Percentiles rank a stretch among this genome's conserved stretches.
These are phyloP conservation scores for Colletotrichum tropicale DNA, from an alignment of 2,329 filamentous ascomycete species.

Conservation along the genomic window DNA sequence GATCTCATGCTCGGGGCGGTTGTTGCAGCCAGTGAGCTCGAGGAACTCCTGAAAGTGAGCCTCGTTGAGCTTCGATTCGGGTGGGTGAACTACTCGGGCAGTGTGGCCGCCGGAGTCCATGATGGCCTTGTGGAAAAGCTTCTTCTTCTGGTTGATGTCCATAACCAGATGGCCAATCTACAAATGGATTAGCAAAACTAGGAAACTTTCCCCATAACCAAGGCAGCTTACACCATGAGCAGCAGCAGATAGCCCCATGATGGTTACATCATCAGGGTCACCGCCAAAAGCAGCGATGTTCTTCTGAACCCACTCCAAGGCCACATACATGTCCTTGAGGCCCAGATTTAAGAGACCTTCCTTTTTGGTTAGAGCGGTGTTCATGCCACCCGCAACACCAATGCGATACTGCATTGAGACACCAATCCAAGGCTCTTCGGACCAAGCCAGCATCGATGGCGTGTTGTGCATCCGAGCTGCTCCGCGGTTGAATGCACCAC, in stretches of 20 bases:
- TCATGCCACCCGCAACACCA: constrained; percentile 63
- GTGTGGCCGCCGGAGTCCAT: constrained; percentile 35
- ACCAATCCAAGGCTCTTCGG: constrained; percentile 49
- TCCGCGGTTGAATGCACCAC: constrained; percentile 35
- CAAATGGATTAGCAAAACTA: not conserved
- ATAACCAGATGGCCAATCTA: constrained; percentile 35
- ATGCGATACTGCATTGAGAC: constrained; percentile 53
- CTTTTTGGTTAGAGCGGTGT: constrained; percentile 52
- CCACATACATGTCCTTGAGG: constrained; percentile 51
- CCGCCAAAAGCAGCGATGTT: constrained; percentile 57
- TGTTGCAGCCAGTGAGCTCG: constrained; percentile 29
- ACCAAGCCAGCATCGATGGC: constrained; percentile 50
- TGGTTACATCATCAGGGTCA: constrained; percentile 49
- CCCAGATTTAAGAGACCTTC: constrained; percentile 60
- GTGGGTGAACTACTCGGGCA: constrained; percentile 30
- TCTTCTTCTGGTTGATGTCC: constrained; percentile 34
- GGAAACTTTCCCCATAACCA: not conserved
- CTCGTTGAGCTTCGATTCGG: constrained; percentile 27
- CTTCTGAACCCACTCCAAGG: constrained; percentile 54
- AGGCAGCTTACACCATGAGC: constrained; percentile 31
- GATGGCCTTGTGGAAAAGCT: constrained; percentile 35
- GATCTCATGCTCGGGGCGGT: constrained; percentile 23
- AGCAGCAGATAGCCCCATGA: constrained; percentile 47
- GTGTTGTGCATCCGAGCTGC: constrained; percentile 44
- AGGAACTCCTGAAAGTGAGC: constrained; percentile 33